Conservation (phyloP, 257 asterid species). For the Dorcoceras hygrometricum region DNA sequence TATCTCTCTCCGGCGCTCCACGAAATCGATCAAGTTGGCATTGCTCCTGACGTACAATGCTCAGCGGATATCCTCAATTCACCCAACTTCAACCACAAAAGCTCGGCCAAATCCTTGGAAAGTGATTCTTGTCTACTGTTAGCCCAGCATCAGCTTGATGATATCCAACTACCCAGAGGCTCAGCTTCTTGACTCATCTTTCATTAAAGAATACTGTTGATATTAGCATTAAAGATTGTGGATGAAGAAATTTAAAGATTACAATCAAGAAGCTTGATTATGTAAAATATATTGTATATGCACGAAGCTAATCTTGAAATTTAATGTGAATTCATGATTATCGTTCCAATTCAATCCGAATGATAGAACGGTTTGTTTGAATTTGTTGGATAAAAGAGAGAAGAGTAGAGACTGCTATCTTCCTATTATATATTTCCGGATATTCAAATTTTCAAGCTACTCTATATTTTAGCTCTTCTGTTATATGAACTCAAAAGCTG, state of each 20-base stretch:
- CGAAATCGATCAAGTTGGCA: conserved; percentile 90
- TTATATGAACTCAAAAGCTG: too few relatives aligned
- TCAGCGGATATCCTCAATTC: conserved; percentile 59
- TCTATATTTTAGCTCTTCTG: too few relatives aligned
- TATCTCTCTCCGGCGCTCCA: conserved; percentile 89
- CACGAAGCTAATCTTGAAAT: background rate
- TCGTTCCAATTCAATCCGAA: background rate
- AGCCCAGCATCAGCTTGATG: conserved; percentile 77
- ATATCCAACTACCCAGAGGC: conserved; percentile 57
- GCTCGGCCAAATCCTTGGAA: conserved; percentile 49
- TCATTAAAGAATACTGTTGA: background rate
- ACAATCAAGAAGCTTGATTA: background rate
- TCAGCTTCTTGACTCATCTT: conserved; percentile 53
- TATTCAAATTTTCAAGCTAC: too few relatives aligned
- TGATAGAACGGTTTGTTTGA: background rate
- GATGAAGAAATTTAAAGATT: background rate
- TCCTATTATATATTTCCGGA: too few relatives aligned
- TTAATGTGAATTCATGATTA: background rate
- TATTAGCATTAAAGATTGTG: background rate
- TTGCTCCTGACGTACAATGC: conserved; percentile 79
- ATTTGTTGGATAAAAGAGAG: too few relatives aligned
- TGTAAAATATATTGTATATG: background rate
- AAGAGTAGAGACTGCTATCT: too few relatives aligned
- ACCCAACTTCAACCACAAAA: conserved; percentile 39
- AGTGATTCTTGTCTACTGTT: conserved; percentile 80